Conservation (phyloP, 495 filamentous ascomycete species). For the Penicillium paxilli region DNA sequence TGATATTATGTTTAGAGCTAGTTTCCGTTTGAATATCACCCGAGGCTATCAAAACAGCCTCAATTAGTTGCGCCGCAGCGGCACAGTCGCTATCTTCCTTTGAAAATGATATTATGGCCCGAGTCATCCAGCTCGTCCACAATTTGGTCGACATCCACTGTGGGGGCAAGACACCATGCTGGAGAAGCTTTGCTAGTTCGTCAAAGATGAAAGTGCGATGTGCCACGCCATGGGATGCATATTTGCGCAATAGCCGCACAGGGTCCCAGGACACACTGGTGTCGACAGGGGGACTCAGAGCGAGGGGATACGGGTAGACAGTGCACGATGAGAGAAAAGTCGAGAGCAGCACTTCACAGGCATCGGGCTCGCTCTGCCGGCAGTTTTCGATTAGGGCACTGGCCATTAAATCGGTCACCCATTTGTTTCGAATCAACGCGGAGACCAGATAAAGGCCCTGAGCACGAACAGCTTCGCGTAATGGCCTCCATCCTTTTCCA, state of each 20-base stretch:
- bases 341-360: constrained; percentile 37
- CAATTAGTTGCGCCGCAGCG: constrained; percentile 40
- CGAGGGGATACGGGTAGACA: constrained; percentile 29
- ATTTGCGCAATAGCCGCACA: constrained; percentile 32
- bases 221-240: constrained; percentile 18
- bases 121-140: constrained; percentile 46
- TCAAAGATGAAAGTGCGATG: constrained; percentile 37
- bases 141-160: constrained; percentile 49
- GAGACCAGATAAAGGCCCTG: constrained; percentile 63
- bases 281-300: constrained; percentile 28
- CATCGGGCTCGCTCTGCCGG: constrained; percentile 35
- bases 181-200: constrained; percentile 41
- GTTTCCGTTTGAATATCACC: constrained; percentile 14
- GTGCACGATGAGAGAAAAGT: constrained; percentile 28
- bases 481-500: constrained; percentile 61
- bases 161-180: constrained; percentile 36
- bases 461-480: constrained; percentile 63
- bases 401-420: constrained; percentile 34
- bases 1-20: not conserved
- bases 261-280: constrained; percentile 24
- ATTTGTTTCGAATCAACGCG: constrained; percentile 51
- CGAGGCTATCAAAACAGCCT: constrained; percentile 38
- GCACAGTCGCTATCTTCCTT: constrained; percentile 33
- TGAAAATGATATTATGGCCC: constrained; percentile 44
- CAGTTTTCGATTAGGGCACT: constrained; percentile 38